Conservation (phyloP, 768 basidiomycete species). For the Amanita pseudoporphyria region DNA sequence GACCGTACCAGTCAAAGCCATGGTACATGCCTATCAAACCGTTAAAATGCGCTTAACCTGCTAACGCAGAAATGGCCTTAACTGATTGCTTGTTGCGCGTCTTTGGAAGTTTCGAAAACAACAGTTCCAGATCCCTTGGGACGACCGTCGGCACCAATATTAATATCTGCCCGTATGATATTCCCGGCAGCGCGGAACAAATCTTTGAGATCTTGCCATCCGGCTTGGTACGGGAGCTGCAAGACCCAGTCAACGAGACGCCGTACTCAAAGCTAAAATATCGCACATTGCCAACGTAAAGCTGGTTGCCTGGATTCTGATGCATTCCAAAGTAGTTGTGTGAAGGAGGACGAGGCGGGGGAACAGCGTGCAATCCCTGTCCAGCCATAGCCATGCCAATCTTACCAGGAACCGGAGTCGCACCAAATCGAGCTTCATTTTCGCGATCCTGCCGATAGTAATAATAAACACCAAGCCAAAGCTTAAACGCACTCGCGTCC, state of each 20-base stretch:
- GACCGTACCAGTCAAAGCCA: slow-evolving; percentile 96
- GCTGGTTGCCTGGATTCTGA: slow-evolving; percentile 76
- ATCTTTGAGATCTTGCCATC: slow-evolving; percentile 98
- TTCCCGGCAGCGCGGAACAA: slow-evolving; percentile 93
- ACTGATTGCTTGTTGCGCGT: slow-evolving; percentile 91
- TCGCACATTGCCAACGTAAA: slow-evolving; percentile 86
- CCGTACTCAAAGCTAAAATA: background rate
- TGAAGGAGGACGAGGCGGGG: slow-evolving; percentile 75
- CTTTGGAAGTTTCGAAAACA: slow-evolving; percentile 85
- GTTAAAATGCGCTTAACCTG: background rate
- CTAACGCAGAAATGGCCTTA: slow-evolving; percentile 21
- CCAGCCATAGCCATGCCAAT: slow-evolving; percentile 95
- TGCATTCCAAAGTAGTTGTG: slow-evolving; percentile 62
- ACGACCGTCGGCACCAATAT: slow-evolving; percentile 84
- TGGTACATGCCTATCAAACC: slow-evolving; percentile 76
- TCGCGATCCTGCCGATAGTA: slow-evolving; percentile 76
- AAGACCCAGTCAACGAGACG: background rate
- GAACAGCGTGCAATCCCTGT: slow-evolving; percentile 70
- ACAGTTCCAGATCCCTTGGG: slow-evolving; percentile 98
- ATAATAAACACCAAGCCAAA: background rate
- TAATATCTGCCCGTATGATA: slow-evolving; percentile 93
- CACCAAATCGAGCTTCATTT: slow-evolving; percentile 90
- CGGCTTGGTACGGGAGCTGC: slow-evolving; percentile 92
- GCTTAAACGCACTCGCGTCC: background rate
- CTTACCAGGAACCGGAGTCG: slow-evolving; percentile 91